Evolutionary conservation across 805 yeast genomes (phyloP), one percentile per base, ranked within the genome.

Genomic region (Cyberlindnera saturnus): DNA sequence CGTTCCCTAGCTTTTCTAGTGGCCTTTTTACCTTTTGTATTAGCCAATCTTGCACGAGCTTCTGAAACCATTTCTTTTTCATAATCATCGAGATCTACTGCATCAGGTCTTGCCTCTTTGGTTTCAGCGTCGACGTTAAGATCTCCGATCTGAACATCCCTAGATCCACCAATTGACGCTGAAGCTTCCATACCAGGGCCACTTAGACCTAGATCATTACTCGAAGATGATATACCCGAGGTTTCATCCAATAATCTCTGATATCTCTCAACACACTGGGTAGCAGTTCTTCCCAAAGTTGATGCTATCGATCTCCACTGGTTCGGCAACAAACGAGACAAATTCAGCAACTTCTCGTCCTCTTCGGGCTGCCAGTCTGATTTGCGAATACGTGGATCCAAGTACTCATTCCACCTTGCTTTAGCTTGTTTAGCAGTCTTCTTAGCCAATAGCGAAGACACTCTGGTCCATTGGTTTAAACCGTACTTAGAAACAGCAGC

Each of bases 401-500:
- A 66, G 77, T 83, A 89, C 56, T 91, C 96, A 39, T 70, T 71
- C 99, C 99, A 91, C 50, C 98, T 69, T 2, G 95, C 86, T 56
- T 89, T 87, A 48, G 95, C 91, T 60, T 93, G 98, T 56, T 80
- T 81, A 5, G 97, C 95, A 2, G 89, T 82, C 62, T 91, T 91
- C 59, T 85, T 79, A 6, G 87, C 82, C 31, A 91, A 66, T 36
- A 91, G 70, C 0, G 97, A 88, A 1, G 96, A 85, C 5, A 91
- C 91, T 40, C 96, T 75, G 13, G 93, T 75, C 99, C 99, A 91
- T 56, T 93, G 96, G 53, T 86, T 89, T 16, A 89, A 69, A 0
- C 99, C 99, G 62, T 91, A 91, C 59, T 91, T 93, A 33, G 93
- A 76, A 2, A 93, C 86, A 1, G 96, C 96, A 0, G 96, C 96